Evolutionary conservation across 1,139 yeast species (phyloP).

Genomic region (Maudiozyma humilis): DNA sequence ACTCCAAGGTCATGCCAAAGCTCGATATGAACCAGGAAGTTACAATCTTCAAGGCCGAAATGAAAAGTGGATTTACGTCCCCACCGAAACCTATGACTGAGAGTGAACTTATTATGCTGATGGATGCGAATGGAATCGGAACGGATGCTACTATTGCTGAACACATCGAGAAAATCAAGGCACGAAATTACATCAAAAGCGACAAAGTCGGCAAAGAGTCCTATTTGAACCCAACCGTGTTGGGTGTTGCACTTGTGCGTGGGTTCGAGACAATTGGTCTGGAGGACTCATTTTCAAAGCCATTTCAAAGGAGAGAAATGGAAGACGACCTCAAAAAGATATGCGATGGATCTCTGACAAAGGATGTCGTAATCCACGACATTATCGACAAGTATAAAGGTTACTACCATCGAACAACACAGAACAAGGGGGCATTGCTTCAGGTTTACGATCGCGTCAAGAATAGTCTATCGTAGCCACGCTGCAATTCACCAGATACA

Average conservation of each 20-base stretch:
- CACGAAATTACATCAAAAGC: conserved; percentile 59
- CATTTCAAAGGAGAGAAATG: conserved; percentile 70
- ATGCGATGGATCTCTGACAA: conserved; percentile 53
- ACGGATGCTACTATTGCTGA: conserved; percentile 99
- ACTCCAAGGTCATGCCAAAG: conserved; percentile 56
- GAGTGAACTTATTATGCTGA: conserved; percentile 79
- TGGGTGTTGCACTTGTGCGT: conserved; percentile 83
- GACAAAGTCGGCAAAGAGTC: conserved; percentile 35
- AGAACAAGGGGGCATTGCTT: conserved; percentile 23
- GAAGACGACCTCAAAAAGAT: conserved; percentile 62
- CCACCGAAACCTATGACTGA: conserved; percentile 86
- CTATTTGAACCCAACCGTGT: conserved; percentile 61
- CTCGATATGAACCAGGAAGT: conserved; percentile 52
- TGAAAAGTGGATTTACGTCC: conserved; percentile 67
- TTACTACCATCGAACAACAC: conserved; percentile 40
- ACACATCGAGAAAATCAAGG: conserved; percentile 74
- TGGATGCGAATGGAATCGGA: conserved; percentile 97
- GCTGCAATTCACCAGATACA: not conserved
- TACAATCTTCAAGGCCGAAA: conserved; percentile 43
- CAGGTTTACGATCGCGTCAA: conserved; percentile 27
- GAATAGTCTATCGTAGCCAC: conserved; percentile 9
- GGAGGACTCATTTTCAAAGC: conserved; percentile 75
- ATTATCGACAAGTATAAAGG: conserved; percentile 55
- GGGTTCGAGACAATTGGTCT: conserved; percentile 79
- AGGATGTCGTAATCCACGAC: conserved; percentile 48